These are phyloP conservation scores for Schizophyllum amplum DNA, from an alignment of 1,284 basidiomycete species.

Conservation along the genomic window DNA sequence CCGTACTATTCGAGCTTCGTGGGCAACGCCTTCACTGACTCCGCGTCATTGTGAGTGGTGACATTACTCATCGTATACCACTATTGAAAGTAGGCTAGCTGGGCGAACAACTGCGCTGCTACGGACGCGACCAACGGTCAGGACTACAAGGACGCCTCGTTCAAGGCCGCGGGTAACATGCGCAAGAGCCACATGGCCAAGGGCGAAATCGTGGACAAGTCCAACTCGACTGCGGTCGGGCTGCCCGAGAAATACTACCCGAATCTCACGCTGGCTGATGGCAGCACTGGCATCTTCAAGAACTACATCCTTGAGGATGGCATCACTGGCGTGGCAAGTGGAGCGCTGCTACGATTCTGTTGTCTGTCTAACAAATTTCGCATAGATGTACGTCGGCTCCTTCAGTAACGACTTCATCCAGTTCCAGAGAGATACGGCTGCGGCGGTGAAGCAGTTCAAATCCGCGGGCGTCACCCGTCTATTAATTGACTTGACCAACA, in stretches of 20 bases:
- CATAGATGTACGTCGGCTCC: slow-evolving; percentile 54
- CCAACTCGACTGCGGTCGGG: slow-evolving; percentile 31
- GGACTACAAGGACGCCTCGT: slow-evolving; percentile 29
- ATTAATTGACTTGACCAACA: slow-evolving; percentile 54
- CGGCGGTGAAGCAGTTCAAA: slow-evolving; percentile 40
- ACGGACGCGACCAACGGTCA: slow-evolving; percentile 46
- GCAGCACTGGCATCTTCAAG: slow-evolving; percentile 48
- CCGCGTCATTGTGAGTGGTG: slow-evolving; percentile 39
- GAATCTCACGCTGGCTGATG: slow-evolving; percentile 33
- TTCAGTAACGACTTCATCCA: slow-evolving; percentile 42
- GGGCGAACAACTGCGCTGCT: slow-evolving; percentile 52
- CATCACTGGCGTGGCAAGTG: slow-evolving; percentile 49
- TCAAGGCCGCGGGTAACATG: slow-evolving; percentile 5
- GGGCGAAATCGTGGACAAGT: slow-evolving; percentile 38
- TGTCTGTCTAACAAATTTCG: not conserved
- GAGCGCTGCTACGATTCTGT: not conserved
- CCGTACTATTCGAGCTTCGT: slow-evolving; percentile 44
- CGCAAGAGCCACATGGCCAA: slow-evolving; percentile 20
- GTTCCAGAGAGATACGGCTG: slow-evolving; percentile 46
- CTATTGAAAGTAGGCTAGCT: slow-evolving; percentile 28
- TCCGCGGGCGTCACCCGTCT: slow-evolving; percentile 40
- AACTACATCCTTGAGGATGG: slow-evolving; percentile 51
- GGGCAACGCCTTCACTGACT: slow-evolving; percentile 43
- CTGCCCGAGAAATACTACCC: slow-evolving; percentile 45
- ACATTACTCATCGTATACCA: not conserved